phyloP scores from a whole-genome alignment of 2,329 filamentous ascomycete genomes.

The Biscogniauxia mediterranea region DNA sequence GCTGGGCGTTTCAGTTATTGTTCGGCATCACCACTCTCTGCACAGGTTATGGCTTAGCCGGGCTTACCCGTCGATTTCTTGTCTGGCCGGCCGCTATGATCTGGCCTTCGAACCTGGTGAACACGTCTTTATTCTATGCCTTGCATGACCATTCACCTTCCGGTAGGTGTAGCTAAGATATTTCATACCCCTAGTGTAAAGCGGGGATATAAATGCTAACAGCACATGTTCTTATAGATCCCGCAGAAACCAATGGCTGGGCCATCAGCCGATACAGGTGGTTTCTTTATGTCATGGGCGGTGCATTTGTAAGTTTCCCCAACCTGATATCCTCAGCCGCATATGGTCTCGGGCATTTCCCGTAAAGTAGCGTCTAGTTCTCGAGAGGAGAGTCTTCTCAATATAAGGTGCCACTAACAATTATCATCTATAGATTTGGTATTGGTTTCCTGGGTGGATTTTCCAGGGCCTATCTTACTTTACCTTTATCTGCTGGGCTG shows the following conservation, averaged over 20 bases:
- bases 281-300: slow-evolving; percentile 52
- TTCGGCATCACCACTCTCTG: slow-evolving; percentile 60
- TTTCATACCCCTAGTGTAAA: too few species aligned
- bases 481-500: slow-evolving; percentile 46
- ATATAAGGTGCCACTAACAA: slow-evolving; percentile 10
- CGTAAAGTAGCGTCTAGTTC: too few species aligned
- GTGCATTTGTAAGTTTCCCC: slow-evolving; percentile 37
- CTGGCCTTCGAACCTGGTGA: slow-evolving; percentile 60
- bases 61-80: slow-evolving; percentile 57
- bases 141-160: slow-evolving; percentile 59
- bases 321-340: neutral
- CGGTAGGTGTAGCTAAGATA: too few species aligned
- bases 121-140: slow-evolving; percentile 60
- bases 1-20: slow-evolving; percentile 59
- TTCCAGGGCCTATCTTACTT: slow-evolving; percentile 42
- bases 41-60: slow-evolving; percentile 63
- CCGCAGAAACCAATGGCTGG: slow-evolving; percentile 55
- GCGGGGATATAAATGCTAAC: neutral
- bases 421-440: slow-evolving; percentile 44
- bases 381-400: too few species aligned
- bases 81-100: slow-evolving; percentile 63
- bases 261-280: slow-evolving; percentile 55
- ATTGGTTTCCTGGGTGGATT: slow-evolving; percentile 51
- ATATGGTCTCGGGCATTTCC: too few species aligned
- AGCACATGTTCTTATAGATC: slow-evolving; percentile 48